phyloP scores from a whole-genome alignment of 305 asterid species.

The Lippia alba region DNA sequence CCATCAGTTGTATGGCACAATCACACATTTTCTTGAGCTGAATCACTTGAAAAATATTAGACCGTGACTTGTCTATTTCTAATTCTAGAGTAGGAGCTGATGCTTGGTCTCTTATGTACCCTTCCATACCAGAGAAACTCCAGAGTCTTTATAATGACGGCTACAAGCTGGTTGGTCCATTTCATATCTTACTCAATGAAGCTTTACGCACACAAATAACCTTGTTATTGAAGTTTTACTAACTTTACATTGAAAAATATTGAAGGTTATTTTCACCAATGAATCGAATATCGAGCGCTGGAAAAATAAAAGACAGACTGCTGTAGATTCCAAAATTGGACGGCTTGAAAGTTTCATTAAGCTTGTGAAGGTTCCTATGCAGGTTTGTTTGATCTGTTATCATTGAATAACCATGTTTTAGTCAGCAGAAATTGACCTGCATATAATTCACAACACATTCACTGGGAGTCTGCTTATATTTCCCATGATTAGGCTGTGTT shows the following conservation, averaged over 20 bases:
- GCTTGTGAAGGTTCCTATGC: slow-evolving; percentile 81
- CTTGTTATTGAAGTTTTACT: not conserved
- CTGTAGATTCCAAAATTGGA: slow-evolving; percentile 95
- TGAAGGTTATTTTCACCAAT: slow-evolving; percentile 89
- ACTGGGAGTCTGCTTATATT: not conserved
- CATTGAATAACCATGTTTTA: slow-evolving; percentile 15
- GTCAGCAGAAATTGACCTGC: not conserved
- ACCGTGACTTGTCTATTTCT: slow-evolving; percentile 4
- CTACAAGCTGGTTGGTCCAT: slow-evolving; percentile 82
- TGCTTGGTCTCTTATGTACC: slow-evolving; percentile 97
- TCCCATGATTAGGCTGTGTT: slow-evolving; percentile 3
- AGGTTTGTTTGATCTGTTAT: slow-evolving; percentile 56
- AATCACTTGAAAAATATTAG: slow-evolving; percentile 21
- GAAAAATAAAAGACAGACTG: slow-evolving; percentile 94
- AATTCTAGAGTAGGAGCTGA: slow-evolving; percentile 77
- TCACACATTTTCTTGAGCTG: slow-evolving; percentile 24
- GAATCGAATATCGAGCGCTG: slow-evolving; percentile 95
- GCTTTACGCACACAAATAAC: slow-evolving; percentile 14
- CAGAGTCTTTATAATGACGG: slow-evolving; percentile 74
- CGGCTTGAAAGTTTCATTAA: slow-evolving; percentile 81
- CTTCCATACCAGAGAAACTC: slow-evolving; percentile 91
- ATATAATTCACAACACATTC: not conserved
- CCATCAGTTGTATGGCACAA: not conserved
- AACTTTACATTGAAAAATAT: not conserved
- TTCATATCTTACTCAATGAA: slow-evolving; percentile 27